Conservation (phyloP, 345 rosid species). For the Bruguiera sexangula region DNA sequence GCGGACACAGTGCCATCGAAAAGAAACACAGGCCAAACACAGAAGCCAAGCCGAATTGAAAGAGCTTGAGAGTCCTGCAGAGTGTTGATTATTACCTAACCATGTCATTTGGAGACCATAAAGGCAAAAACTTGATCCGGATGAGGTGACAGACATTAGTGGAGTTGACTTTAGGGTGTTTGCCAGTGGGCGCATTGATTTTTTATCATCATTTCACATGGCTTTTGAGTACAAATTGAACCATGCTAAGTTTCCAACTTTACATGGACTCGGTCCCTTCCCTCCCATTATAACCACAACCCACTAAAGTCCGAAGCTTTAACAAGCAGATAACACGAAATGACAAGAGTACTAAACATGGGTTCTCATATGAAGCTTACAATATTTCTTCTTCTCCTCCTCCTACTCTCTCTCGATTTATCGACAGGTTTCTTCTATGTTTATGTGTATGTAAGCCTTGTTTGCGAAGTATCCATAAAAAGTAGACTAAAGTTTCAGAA, state of each 20-base stretch:
- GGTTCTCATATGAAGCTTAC: conserved; percentile 15
- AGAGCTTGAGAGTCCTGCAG: conserved; percentile 8
- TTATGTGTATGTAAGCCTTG: not conserved
- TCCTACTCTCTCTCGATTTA: conserved; percentile 17
- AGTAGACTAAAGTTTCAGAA: not conserved
- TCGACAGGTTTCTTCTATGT: conserved; percentile 19
- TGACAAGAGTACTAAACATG: conserved; percentile 7
- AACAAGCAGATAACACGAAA: not conserved
- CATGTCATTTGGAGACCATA: not conserved
- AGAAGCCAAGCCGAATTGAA: not conserved
- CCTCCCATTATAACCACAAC: conserved; percentile 28
- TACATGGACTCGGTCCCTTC: not conserved
- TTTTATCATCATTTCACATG: conserved; percentile 19
- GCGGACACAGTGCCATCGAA: not conserved
- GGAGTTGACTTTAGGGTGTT: conserved; percentile 12
- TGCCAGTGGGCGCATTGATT: conserved; percentile 23
- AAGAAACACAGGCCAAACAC: not conserved
- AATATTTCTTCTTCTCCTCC: conserved; percentile 18
- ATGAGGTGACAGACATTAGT: conserved; percentile 16
- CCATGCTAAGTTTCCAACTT: conserved; percentile 17
- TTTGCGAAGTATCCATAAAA: not conserved
- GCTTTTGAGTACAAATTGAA: conserved; percentile 31
- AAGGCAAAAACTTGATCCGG: not conserved
- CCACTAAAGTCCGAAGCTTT: not conserved
- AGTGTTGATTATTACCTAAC: not conserved